Base-by-base conservation (phyloP, 768 basidiomycete genomes). In the Pleurotus giganteus region DNA sequence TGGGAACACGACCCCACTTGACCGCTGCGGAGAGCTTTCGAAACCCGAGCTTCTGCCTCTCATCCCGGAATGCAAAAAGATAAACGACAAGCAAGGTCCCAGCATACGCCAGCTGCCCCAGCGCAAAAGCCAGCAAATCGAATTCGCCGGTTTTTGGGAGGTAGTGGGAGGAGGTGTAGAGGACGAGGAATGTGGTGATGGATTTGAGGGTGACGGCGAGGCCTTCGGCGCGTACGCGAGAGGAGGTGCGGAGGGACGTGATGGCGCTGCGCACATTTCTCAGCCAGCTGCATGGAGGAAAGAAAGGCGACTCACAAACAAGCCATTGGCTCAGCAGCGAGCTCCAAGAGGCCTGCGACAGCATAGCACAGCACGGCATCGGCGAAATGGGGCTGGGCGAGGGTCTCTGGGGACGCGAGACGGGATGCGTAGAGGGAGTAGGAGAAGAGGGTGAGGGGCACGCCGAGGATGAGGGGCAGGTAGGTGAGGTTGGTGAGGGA, bases 211-310 rank as follows among this genome's bases (percentile, higher is more conserved):
- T 81, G 6, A 97, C 86, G 17, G 88, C 94, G 2, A 81, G 69
- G 2, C 93, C 97, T 72, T 99, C 96, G 2, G 94, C 91, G 39
- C 81, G 80, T 0, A 98, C 88, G 28, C 97, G 80, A 7, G 89
- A 71, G 23, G 77, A 71, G 27, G 93, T 87, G 51, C 80, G 76
- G 19, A 88, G 74, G 57, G 88, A 80, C 45, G 77, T 71, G 76
- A 89, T 86, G 4, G 85, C 87, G 63, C 82, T 90, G 49, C n/a
- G 50, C 28, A 60, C 61, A 49, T 41, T 23, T 21, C 43, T 42
- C 15, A 47, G 45, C 39, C 3, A 45, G 47, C 42, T 24, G 37
- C 12, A 27, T 27, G 27, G 37, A 19, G 24, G 57, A 58, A 45
- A 34, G 46, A 36, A 53, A 54, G 46, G 43, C 44, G 50, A 68